Evolutionary conservation across 768 basidiomycete genomes (phyloP).

Genomic region (Cystoderma amianthinum): DNA sequence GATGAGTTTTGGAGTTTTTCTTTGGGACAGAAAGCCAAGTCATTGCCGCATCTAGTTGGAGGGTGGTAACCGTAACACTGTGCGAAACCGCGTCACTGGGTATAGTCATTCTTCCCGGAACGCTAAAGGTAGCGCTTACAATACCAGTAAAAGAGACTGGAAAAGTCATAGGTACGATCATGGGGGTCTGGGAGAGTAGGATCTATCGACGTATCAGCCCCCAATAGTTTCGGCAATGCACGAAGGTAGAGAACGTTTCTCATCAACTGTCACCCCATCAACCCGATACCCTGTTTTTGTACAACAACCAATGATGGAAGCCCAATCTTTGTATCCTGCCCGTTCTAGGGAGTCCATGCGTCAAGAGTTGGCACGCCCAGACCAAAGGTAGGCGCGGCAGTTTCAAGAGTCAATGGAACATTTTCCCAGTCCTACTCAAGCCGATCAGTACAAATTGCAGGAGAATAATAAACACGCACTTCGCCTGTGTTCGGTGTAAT

Average conservation of each 20-base stretch:
- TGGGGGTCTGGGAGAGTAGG: no score
- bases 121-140: no score
- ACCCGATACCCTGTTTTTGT: background rate
- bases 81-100: conserved; percentile 32
- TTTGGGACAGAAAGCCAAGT: no score
- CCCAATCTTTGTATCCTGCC: conserved; percentile 8
- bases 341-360: conserved; percentile 27
- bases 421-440: conserved; percentile 30
- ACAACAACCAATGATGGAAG: no score
- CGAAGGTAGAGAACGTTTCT: no score
- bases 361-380: conserved; percentile 25
- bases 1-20: conserved; percentile 26
- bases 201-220: no score
- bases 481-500: conserved; percentile 37
- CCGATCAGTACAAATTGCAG: background rate
- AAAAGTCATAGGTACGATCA: no score
- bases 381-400: conserved; percentile 35
- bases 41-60: no score
- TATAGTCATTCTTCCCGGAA: conserved; percentile 34
- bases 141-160: conserved; percentile 26
- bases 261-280: background rate
- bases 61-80: conserved; percentile 31
- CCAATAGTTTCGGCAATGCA: no score
- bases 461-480: conserved; percentile 15
- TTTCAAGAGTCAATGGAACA: conserved; percentile 28